Conservation (phyloP, 805 yeast species). For the Zygosaccharomyces kombuchaensis region DNA sequence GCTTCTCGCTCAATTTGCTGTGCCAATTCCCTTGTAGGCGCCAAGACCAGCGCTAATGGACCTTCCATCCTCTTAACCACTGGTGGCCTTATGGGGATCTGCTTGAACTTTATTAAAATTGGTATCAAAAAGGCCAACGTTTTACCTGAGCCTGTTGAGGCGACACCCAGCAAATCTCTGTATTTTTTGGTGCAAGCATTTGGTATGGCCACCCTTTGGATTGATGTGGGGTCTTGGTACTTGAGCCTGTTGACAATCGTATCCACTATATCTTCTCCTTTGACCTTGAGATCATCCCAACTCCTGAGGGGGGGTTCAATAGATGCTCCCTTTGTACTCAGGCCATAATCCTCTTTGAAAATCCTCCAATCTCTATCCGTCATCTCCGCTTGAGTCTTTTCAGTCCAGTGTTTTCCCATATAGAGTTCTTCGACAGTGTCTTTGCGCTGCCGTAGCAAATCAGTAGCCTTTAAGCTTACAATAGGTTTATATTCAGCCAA, state of each 20-base stretch:
- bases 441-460: conserved; percentile 16
- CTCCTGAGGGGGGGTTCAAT: conserved; percentile 55
- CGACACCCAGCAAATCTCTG: conserved; percentile 79
- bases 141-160: conserved; percentile 96
- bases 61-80: conserved; percentile 49
- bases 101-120: conserved; percentile 50
- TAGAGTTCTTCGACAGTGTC: conserved; percentile 17
- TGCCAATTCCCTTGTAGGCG: conserved; percentile 93
- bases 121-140: conserved; percentile 83
- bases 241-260: conserved; percentile 39
- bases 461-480: conserved; percentile 27
- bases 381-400: conserved; percentile 64
- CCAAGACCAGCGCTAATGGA: conserved; percentile 69
- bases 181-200: conserved; percentile 43
- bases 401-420: conserved; percentile 53
- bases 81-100: conserved; percentile 44
- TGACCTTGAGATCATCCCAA: conserved; percentile 60
- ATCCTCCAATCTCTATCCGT: conserved; percentile 85
- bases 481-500: conserved; percentile 41
- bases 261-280: conserved; percentile 42
- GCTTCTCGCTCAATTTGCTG: conserved; percentile 76
- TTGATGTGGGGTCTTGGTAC: conserved; percentile 75
- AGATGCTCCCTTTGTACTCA: conserved; percentile 47
- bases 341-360: conserved; percentile 70
- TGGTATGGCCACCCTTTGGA: conserved; percentile 87